A percentile compares a stretch with the other conserved stretches of the same genome.
These are phyloP conservation scores for Microstroma glucosiphilum DNA, from an alignment of 1,284 basidiomycete genomes.

Conservation along the genomic window DNA sequence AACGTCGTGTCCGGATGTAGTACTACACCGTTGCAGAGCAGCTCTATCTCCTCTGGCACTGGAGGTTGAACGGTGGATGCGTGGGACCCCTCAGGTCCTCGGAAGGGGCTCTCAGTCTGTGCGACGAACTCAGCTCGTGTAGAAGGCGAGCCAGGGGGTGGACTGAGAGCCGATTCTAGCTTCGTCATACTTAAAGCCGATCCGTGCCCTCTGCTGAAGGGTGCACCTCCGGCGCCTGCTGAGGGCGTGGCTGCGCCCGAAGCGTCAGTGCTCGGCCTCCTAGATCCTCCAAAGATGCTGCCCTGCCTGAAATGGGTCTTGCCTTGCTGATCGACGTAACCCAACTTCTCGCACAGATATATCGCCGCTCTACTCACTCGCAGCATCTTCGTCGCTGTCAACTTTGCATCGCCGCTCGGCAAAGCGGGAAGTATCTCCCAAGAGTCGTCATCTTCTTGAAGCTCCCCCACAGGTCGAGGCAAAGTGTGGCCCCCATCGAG, in stretches of 20 bases:
- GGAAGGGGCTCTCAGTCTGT: neutral
- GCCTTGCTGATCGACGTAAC: neutral
- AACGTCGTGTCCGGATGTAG: slow-evolving; percentile 1
- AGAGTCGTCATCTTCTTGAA: slow-evolving; percentile 22
- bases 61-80: no score
- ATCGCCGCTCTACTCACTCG: slow-evolving; percentile 73
- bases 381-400: slow-evolving; percentile 79
- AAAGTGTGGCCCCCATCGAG: neutral
- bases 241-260: neutral
- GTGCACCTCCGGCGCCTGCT: neutral
- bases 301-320: neutral
- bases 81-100: no score
- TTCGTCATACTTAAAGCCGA: neutral
- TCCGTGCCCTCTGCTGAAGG: neutral
- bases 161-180: neutral
- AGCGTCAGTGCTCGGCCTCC: neutral
- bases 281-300: neutral
- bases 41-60: slow-evolving; percentile 3
- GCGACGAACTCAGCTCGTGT: neutral
- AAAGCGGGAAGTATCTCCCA: slow-evolving; percentile 18
- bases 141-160: neutral
- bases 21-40: neutral
- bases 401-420: slow-evolving; percentile 66
- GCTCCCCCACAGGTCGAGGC: neutral
- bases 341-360: slow-evolving; percentile 85